Evolutionary conservation across 805 yeast species (phyloP).

Genomic region (Tetrapisispora iriomotensis): DNA sequence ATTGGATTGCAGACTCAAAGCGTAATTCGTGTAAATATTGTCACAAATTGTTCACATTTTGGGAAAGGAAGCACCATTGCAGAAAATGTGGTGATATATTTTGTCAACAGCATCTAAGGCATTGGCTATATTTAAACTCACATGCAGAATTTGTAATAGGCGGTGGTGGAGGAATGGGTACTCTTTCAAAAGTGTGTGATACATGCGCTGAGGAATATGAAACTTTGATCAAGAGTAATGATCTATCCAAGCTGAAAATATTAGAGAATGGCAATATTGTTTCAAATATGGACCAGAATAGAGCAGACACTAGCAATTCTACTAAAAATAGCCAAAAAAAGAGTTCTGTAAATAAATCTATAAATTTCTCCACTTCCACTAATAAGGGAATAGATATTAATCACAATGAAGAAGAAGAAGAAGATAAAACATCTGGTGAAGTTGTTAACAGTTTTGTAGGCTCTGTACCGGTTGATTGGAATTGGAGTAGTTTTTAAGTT

Average conservation of each 20-base stretch:
- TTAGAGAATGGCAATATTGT: constrained; percentile 4
- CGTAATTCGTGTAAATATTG: constrained; percentile 62
- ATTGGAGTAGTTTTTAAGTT: constrained; percentile 70
- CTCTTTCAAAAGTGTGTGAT: constrained; percentile 59
- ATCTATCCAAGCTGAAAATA: not conserved
- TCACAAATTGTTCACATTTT: constrained; percentile 57
- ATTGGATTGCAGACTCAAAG: constrained; percentile 67
- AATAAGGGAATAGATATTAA: constrained; percentile 1
- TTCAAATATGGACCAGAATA: not conserved
- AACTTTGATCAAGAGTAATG: constrained; percentile 22
- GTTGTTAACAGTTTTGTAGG: constrained; percentile 30
- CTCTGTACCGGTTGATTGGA: constrained; percentile 66
- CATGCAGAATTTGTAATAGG: constrained; percentile 51
- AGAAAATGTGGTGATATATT: constrained; percentile 77
- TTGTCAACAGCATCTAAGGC: constrained; percentile 59
- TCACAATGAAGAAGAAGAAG: constrained; percentile 3
- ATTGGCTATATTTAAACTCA: constrained; percentile 44
- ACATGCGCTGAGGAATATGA: constrained; percentile 55
- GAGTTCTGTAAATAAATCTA: not conserved
- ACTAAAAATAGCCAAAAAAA: not conserved
- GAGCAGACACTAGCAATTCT: not conserved
- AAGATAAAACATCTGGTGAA: constrained; percentile 5
- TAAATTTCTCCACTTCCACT: not conserved
- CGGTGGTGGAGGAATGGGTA: constrained; percentile 51
- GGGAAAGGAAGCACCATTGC: constrained; percentile 76